Percentiles rank a stretch among this genome's conserved stretches.
Evolutionary conservation across 2,329 filamentous ascomycete genomes (phyloP).

Genomic region (Aspergillaceae sp.): DNA sequence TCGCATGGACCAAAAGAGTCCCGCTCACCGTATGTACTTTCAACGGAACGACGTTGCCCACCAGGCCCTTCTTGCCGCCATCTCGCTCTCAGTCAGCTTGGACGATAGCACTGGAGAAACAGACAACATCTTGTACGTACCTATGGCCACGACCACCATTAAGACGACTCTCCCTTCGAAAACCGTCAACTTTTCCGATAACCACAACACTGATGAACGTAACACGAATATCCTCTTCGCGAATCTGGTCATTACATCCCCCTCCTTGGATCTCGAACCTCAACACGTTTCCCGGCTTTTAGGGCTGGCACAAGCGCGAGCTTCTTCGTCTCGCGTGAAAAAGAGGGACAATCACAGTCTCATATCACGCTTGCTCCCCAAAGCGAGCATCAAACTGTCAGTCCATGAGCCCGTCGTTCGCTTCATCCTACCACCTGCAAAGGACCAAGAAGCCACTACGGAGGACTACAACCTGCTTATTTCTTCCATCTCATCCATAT

Average conservation of each 20-base stretch:
- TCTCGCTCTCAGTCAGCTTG: constrained; percentile 84
- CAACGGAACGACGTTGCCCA: constrained; percentile 86
- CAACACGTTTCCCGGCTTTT: constrained; percentile 81
- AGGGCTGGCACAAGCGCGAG: constrained; percentile 58
- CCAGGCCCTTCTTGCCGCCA: constrained; percentile 81
- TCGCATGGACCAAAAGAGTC: constrained; percentile 81
- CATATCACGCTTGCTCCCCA: constrained; percentile 84
- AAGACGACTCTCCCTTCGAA: constrained; percentile 93
- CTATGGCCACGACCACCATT: constrained; percentile 93
- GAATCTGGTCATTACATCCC: constrained; percentile 92
- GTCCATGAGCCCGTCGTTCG: constrained; percentile 93
- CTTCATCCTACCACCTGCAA: constrained; percentile 74
- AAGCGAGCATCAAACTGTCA: constrained; percentile 89
- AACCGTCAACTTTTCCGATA: constrained; percentile 69
- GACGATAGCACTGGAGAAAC: constrained; percentile 82
- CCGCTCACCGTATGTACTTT: constrained; percentile 98
- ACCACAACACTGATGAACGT: constrained; percentile 65
- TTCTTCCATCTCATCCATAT: constrained; percentile 87
- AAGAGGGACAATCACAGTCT: constrained; percentile 52
- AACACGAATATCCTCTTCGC: constrained; percentile 96
- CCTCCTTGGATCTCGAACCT: constrained; percentile 85
- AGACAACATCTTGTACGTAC: constrained; percentile 82
- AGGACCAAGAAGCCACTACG: constrained; percentile 46
- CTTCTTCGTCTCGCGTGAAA: constrained; percentile 32
- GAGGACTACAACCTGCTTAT: constrained; percentile 94